A percentile compares a stretch with the other conserved stretches of the same genome.
Evolutionary conservation across 2,329 filamentous ascomycete genomes (phyloP).

Genomic region (Blastomyces silverae): DNA sequence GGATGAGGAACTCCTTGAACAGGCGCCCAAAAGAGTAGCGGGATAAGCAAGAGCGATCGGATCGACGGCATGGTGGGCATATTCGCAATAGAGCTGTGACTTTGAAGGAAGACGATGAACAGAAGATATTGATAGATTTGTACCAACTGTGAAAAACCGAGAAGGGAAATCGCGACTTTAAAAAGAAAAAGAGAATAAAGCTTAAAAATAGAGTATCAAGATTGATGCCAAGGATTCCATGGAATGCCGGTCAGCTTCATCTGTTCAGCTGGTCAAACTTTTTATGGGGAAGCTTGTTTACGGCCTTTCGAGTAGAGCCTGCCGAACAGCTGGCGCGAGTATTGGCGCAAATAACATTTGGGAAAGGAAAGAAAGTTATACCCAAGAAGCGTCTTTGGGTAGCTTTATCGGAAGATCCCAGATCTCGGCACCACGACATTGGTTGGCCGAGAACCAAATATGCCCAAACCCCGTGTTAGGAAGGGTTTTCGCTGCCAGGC

Average conservation of each 20-base stretch:
- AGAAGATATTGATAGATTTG: background rate
- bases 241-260: background rate
- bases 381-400: background rate
- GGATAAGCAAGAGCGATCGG: background rate
- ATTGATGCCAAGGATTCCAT: background rate
- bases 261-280: conserved; percentile 5
- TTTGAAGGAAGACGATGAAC: background rate
- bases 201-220: background rate
- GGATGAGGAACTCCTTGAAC: conserved; percentile 9
- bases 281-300: background rate
- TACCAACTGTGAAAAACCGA: background rate
- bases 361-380: background rate
- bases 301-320: background rate
- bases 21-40: background rate
- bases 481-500: background rate
- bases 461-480: background rate
- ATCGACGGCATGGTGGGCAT: background rate
- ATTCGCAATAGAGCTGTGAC: background rate
- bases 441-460: background rate
- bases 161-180: conserved; percentile 5
- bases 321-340: background rate
- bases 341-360: background rate
- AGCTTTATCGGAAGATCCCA: background rate
- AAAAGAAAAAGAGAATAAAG: background rate
- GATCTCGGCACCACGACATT: conserved; percentile 3